phyloP scores from a whole-genome alignment of 1,139 yeast species.

The Debaryomyces sp. region DNA sequence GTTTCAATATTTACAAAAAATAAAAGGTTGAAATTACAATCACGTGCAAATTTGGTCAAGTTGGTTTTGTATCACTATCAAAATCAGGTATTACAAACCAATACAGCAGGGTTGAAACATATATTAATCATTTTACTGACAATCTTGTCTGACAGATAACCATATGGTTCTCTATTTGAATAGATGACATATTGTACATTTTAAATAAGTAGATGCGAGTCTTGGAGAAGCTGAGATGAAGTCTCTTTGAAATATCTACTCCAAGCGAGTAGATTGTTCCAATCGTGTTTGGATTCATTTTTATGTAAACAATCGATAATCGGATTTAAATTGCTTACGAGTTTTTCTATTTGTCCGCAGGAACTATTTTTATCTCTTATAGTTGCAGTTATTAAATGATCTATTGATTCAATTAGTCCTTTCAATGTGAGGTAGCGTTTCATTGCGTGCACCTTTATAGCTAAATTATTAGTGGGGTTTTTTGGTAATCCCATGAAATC shows the following conservation, averaged over 20 bases:
- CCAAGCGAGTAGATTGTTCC: neutral
- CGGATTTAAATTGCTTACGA: neutral
- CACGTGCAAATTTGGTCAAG: neutral
- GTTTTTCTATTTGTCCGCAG: neutral
- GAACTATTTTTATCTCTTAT: neutral
- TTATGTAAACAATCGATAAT: slow-evolving; percentile 3
- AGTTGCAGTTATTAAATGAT: neutral
- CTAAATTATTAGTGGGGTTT: slow-evolving; percentile 9
- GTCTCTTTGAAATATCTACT: neutral
- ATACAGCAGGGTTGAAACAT: no score
- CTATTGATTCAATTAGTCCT: neutral
- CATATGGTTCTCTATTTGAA: neutral
- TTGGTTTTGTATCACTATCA: neutral
- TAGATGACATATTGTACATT: neutral
- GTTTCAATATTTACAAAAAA: neutral
- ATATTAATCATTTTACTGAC: no score
- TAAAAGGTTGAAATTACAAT: neutral
- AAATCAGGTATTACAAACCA: neutral
- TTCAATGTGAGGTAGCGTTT: neutral
- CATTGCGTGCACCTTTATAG: neutral
- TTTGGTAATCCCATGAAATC: slow-evolving; percentile 1
- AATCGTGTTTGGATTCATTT: slow-evolving; percentile 2
- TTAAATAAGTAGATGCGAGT: neutral
- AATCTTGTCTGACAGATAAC: no score
- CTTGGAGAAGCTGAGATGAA: neutral